Percentiles rank a stretch among this genome's conserved stretches.
Evolutionary conservation across 2,329 filamentous ascomycete genomes (phyloP).

Genomic region (Massarina eburnea): DNA sequence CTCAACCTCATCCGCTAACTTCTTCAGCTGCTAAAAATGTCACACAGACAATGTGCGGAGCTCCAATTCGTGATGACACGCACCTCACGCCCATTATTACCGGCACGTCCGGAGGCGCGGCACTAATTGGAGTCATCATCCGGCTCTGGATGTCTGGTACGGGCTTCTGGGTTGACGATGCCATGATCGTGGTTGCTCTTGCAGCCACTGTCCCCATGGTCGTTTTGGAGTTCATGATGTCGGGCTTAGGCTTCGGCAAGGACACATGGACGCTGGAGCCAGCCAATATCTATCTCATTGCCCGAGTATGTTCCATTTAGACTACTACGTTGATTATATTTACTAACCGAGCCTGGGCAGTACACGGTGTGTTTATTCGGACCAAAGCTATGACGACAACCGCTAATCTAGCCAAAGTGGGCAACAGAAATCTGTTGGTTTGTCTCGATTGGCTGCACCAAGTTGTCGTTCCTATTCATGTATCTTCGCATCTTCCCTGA

Average conservation of each 20-base stretch:
- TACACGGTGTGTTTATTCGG: no score
- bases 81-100: conserved; percentile 24
- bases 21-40: conserved; percentile 42
- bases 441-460: conserved; percentile 20
- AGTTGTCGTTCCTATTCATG: conserved; percentile 30
- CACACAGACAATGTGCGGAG: conserved; percentile 39
- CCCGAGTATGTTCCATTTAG: no score
- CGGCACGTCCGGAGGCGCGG: conserved; percentile 17
- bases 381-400: no score
- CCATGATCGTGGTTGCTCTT: conserved; percentile 12
- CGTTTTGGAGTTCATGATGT: conserved; percentile 11
- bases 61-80: conserved; percentile 39
- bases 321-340: no score
- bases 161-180: conserved; percentile 17
- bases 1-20: not conserved
- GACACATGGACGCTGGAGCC: conserved; percentile 54
- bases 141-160: conserved; percentile 18
- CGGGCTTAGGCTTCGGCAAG: conserved; percentile 46
- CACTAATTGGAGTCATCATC: conserved; percentile 35
- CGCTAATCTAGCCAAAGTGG: conserved; percentile 38
- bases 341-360: no score
- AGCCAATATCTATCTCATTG: conserved; percentile 47
- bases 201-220: conserved; percentile 14
- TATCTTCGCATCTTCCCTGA: conserved; percentile 31
- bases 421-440: conserved; percentile 36